These are phyloP conservation scores for Acer yangbiense DNA, from an alignment of 345 rosid genomes.

Conservation along the genomic window DNA sequence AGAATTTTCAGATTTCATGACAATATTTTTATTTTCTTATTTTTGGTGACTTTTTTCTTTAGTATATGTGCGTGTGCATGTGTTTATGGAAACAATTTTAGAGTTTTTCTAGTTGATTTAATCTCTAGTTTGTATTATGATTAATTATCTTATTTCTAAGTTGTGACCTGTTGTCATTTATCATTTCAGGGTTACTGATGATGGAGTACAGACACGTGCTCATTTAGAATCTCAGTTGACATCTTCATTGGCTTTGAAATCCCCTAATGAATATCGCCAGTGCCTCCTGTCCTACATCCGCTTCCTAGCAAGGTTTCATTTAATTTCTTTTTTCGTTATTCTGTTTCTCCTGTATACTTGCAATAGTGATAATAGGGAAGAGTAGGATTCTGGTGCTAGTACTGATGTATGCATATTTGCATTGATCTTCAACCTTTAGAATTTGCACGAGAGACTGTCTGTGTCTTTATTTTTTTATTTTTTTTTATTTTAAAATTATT, in stretches of 20 bases:
- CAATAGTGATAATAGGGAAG: not conserved
- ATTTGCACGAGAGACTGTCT: not conserved
- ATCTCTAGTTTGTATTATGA: constrained; percentile 4
- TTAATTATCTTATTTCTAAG: constrained; percentile 2
- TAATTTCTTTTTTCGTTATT: constrained; percentile 1
- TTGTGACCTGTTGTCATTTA: constrained; percentile 6
- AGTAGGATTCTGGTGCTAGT: not conserved
- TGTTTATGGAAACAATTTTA: not conserved
- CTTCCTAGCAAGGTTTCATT: constrained; percentile 77
- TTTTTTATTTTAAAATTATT: not conserved
- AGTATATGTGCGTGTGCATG: not conserved
- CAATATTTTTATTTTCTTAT: not conserved
- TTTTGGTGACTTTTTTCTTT: not conserved
- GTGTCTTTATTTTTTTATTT: not conserved
- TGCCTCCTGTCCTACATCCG: constrained; percentile 92
- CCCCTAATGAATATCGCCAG: constrained; percentile 88
- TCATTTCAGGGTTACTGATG: constrained; percentile 81
- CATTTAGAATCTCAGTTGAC: constrained; percentile 97
- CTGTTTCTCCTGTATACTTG: not conserved
- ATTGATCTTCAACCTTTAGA: not conserved
- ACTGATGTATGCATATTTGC: not conserved
- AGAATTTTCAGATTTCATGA: not conserved
- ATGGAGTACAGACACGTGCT: constrained; percentile 94
- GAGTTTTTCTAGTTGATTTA: not conserved
- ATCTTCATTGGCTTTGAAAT: constrained; percentile 81